Percentiles rank a stretch among this genome's conserved stretches.
Evolutionary conservation across 495 filamentous ascomycete species (phyloP).

Genomic region (Aspergillus leporis): DNA sequence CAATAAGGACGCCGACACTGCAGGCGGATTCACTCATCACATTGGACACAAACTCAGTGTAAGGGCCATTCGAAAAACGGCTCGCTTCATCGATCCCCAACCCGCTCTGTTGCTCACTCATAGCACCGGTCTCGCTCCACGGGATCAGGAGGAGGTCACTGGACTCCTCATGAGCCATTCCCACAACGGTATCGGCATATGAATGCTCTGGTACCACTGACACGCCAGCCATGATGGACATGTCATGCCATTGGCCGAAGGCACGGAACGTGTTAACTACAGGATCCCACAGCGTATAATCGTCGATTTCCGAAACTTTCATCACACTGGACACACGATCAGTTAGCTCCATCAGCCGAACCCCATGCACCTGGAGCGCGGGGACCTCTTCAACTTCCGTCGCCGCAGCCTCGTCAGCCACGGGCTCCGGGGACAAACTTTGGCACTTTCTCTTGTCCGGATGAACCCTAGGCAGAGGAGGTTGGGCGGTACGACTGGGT

Average conservation of each 20-base stretch:
- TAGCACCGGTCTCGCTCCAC: slow-evolving; percentile 83
- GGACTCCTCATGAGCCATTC: slow-evolving; percentile 62
- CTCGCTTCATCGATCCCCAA: slow-evolving; percentile 27
- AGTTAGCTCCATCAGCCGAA: slow-evolving; percentile 84
- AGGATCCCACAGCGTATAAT: slow-evolving; percentile 75
- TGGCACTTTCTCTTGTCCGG: slow-evolving; percentile 37
- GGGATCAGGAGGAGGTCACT: slow-evolving; percentile 86
- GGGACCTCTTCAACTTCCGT: slow-evolving; percentile 24
- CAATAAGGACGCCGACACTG: slow-evolving; percentile 80
- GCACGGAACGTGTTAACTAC: slow-evolving; percentile 90
- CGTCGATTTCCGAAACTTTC: slow-evolving; percentile 83
- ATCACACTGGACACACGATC: slow-evolving; percentile 95
- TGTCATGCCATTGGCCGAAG: slow-evolving; percentile 80
- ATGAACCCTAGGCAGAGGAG: slow-evolving; percentile 47
- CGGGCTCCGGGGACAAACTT: slow-evolving; percentile 21
- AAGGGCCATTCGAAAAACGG: slow-evolving; percentile 42
- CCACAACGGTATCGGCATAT: slow-evolving; percentile 74
- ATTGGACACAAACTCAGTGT: slow-evolving; percentile 66
- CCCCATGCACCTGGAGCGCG: slow-evolving; percentile 77
- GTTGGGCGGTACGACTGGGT: slow-evolving; percentile 20
- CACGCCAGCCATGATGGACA: slow-evolving; percentile 79
- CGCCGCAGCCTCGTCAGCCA: slow-evolving; percentile 28
- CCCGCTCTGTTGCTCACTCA: slow-evolving; percentile 56
- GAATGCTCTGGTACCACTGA: slow-evolving; percentile 72
- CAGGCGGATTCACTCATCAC: slow-evolving; percentile 61